Evolutionary conservation across 1,284 basidiomycete genomes (phyloP), one percentile per base, ranked within the genome.

Genomic region (Cystobasidiaceae sp.): DNA sequence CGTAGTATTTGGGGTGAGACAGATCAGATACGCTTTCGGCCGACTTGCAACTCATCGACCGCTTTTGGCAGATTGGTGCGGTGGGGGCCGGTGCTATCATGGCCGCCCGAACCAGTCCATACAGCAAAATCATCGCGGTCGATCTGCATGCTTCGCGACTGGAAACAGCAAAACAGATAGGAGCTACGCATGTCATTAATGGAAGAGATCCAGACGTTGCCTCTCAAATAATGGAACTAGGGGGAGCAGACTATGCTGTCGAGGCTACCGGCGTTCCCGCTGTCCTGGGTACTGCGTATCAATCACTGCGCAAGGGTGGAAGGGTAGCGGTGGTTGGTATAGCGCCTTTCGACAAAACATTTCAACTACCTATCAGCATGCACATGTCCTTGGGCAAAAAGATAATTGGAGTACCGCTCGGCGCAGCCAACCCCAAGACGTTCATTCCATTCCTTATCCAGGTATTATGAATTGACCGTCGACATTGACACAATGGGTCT

Each of bases 261-360:
- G 56, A 59, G 11, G 56, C 56, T 28, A 59, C 56, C 11, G 56
- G 56, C 25, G 45, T 45, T 46, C 43, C 56, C 23, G 45, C 28
- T 19, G 43, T 46, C 17, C 4, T 59, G 19, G 56, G 30, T 27
- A 28, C 7, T 21, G 56, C 43, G 15, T 59, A 59, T 19, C 13
- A 25, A 1, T 55, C 51, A 6, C 19, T 55, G n/a, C 27, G 28
- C 21, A 41, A 34, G 28, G 51, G 51, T 23, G 51, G 51, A 8
- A 55, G 30, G 8, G 32, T 55, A 8, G 51, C 51, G 7, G 23
- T 41, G 15, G 51, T 55, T 19, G 51, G 51, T 9, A 55, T 55
- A 2, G 51, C 51, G 19, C 51, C 51, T 7, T 25, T 13, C 34
- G 51, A 55, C n/a, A 37, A 34, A 37, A 41, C n/a, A 3, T 41